A percentile compares a stretch with the other conserved stretches of the same genome.
These are phyloP conservation scores for Aspergillus persii DNA, from an alignment of 2,329 filamentous ascomycete genomes.

Conservation along the genomic window DNA sequence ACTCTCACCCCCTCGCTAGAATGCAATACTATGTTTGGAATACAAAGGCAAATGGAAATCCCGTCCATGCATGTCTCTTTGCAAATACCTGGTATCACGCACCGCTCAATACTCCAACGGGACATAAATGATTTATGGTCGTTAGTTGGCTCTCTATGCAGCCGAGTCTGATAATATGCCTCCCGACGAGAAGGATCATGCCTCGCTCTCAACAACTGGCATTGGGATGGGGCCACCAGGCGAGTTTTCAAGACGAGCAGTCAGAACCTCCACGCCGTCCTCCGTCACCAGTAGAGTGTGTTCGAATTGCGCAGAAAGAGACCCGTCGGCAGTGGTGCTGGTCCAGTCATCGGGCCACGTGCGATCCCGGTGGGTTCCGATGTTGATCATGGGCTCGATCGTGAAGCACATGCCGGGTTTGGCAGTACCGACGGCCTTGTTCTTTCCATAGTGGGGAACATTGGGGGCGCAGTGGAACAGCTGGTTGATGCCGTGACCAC, in stretches of 20 bases:
- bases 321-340: conserved; percentile 86
- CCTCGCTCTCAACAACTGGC: conserved; percentile 39
- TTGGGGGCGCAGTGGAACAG: conserved; percentile 93
- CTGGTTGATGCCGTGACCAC: conserved; percentile 90
- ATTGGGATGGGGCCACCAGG: conserved; percentile 71
- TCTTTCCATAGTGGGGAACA: conserved; percentile 96
- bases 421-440: conserved; percentile 91
- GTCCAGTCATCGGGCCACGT: conserved; percentile 99
- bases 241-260: conserved; percentile 68
- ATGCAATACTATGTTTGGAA: neutral
- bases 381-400: conserved; percentile 96
- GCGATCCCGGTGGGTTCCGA: conserved; percentile 86
- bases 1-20: neutral
- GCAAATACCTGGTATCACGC: neutral
- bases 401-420: conserved; percentile 99
- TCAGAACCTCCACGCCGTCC: conserved; percentile 76
- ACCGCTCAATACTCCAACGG: neutral
- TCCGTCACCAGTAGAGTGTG: conserved; percentile 83
- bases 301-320: conserved; percentile 90
- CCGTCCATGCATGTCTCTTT: neutral
- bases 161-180: conserved; percentile 6
- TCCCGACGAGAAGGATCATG: conserved; percentile 4
- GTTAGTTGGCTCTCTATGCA: conserved; percentile 9
- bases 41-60: neutral
- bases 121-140: neutral